phyloP scores from a whole-genome alignment of 352 stramenopile species.

The Thalassiosira ordinaria region DNA sequence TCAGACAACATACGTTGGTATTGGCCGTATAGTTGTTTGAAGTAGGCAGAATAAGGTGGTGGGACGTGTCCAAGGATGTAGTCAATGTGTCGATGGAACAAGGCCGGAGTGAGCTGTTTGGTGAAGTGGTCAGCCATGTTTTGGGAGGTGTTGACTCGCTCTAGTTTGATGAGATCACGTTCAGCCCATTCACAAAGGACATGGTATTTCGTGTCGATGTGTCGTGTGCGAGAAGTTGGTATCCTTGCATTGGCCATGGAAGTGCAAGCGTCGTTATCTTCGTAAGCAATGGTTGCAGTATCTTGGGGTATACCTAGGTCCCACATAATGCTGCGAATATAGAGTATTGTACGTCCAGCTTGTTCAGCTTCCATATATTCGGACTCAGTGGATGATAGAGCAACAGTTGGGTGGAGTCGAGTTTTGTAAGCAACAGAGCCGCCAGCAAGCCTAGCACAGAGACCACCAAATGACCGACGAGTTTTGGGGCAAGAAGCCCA shows the following conservation, averaged over 20 bases:
- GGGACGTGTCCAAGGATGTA: conserved; percentile 7
- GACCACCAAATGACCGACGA: background rate
- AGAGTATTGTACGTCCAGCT: conserved; percentile 14
- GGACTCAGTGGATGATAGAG: conserved; percentile 11
- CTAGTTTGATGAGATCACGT: conserved; percentile 10
- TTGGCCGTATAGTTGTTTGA: background rate
- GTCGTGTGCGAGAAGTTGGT: conserved; percentile 24
- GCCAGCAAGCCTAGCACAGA: background rate
- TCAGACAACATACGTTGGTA: too few relatives aligned
- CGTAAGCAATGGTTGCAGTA: conserved; percentile 9
- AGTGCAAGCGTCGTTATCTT: conserved; percentile 47
- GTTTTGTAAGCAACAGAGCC: conserved; percentile 11
- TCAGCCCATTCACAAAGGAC: conserved; percentile 18
- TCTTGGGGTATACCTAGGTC: conserved; percentile 28
- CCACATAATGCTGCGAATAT: conserved; percentile 17
- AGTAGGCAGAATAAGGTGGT: background rate
- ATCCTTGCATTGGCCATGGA: conserved; percentile 43
- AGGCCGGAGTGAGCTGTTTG: background rate
- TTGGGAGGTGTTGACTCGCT: background rate
- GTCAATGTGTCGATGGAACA: conserved; percentile 12
- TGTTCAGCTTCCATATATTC: conserved; percentile 23
- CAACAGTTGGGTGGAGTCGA: conserved; percentile 4
- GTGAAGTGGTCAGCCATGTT: conserved; percentile 19
- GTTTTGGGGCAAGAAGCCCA: conserved; percentile 18
- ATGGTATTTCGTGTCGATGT: conserved; percentile 17